Conservation (phyloP, 164 flowering plant genomes). For the Brasenia schreberi region DNA sequence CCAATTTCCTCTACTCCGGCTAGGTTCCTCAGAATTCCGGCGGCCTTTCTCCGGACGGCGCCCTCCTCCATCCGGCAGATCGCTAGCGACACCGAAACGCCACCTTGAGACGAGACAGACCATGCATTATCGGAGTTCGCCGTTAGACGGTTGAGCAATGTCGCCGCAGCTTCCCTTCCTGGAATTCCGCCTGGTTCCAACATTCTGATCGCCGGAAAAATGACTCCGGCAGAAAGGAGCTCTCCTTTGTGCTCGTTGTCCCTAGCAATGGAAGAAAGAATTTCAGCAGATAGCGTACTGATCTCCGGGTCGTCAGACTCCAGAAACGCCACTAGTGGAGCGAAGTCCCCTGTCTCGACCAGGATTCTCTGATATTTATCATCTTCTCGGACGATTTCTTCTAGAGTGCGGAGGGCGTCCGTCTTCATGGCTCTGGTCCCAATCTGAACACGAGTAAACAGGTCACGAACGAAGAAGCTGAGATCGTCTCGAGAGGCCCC, state of each 20-base stretch:
- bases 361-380: conserved; percentile 51
- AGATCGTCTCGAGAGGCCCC: conserved; percentile 57
- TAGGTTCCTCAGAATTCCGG: conserved; percentile 42
- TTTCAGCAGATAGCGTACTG: conserved; percentile 43
- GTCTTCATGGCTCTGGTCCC: conserved; percentile 54
- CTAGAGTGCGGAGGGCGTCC: conserved; percentile 35
- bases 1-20: conserved; percentile 71
- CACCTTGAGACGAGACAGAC: conserved; percentile 90
- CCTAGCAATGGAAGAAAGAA: conserved; percentile 32
- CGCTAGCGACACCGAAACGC: conserved; percentile 58
- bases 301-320: conserved; percentile 31
- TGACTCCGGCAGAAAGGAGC: conserved; percentile 41
- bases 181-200: conserved; percentile 32
- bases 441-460: conserved; percentile 61
- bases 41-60: conserved; percentile 36
- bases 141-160: conserved; percentile 32
- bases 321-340: conserved; percentile 34
- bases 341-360: conserved; percentile 35
- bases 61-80: conserved; percentile 24
- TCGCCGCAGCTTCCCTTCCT: conserved; percentile 19
- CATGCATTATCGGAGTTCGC: conserved; percentile 78
- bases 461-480: conserved; percentile 59
- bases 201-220: conserved; percentile 57
- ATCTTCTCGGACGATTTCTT: conserved; percentile 48
- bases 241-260: conserved; percentile 26